phyloP scores from a whole-genome alignment of 2,329 filamentous ascomycete genomes.

The Exophiala oligosperma region DNA sequence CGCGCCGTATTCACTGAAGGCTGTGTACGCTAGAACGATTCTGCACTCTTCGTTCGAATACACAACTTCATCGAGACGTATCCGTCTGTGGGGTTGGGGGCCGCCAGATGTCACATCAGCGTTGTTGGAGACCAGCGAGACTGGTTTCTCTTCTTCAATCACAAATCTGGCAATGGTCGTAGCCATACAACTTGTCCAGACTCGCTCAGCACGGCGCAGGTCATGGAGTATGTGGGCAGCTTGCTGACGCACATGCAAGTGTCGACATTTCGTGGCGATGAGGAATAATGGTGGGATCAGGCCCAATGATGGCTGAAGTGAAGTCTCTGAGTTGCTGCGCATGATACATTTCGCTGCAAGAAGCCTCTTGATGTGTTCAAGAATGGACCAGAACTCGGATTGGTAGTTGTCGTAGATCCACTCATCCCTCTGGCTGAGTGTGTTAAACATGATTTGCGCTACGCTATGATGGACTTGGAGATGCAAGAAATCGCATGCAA shows the following conservation, averaged over 20 bases:
- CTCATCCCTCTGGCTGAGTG: neutral
- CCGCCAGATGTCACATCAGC: neutral
- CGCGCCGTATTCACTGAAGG: neutral
- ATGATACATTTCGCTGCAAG: neutral
- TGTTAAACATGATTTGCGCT: constrained; percentile 1
- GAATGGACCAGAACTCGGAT: neutral
- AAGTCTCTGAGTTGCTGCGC: neutral
- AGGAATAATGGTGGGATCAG: neutral
- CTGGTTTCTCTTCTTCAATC: neutral
- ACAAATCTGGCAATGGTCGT: neutral
- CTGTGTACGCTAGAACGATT: neutral
- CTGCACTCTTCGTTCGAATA: neutral
- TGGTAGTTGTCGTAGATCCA: neutral
- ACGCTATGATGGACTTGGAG: constrained; percentile 1
- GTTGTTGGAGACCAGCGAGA: neutral
- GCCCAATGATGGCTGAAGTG: neutral
- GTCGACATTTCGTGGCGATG: neutral
- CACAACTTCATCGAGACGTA: neutral
- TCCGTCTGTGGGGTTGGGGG: neutral
- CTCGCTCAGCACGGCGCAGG: neutral
- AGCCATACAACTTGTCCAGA: constrained; percentile 1
- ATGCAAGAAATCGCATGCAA: neutral
- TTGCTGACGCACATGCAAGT: neutral
- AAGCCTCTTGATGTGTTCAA: neutral
- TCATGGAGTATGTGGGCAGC: neutral